These are phyloP conservation scores for Ceratocystis lukuohia DNA, from an alignment of 2,329 filamentous ascomycete species.

Conservation along the genomic window DNA sequence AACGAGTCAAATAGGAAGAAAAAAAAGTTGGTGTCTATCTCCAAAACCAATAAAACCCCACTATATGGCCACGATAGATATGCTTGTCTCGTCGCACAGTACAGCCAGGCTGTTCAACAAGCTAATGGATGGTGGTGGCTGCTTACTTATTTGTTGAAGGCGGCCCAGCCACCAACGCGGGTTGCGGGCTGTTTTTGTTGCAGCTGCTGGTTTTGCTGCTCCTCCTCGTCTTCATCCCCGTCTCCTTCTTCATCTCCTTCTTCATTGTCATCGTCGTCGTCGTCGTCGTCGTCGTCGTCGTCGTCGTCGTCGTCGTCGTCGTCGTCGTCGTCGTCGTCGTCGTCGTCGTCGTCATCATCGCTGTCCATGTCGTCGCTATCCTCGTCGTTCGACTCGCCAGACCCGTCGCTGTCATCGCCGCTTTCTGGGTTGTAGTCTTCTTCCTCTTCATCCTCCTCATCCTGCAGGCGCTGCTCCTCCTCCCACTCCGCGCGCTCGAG, in stretches of 20 bases:
- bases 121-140: not conserved
- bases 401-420: conserved; percentile 42
- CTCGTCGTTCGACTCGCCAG: conserved; percentile 33
- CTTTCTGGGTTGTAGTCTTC: conserved; percentile 51
- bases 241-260: not conserved
- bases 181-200: conserved; percentile 7
- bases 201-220: not conserved
- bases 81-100: no score
- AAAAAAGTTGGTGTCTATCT: no score
- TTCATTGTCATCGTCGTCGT: conserved; percentile 21
- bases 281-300: conserved; percentile 25
- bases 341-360: conserved; percentile 25
- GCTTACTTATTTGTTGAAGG: conserved; percentile 14
- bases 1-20: no score
- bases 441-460: conserved; percentile 51
- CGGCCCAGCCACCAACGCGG: conserved; percentile 18
- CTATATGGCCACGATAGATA: no score
- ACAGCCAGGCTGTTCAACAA: no score
- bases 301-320: no score
- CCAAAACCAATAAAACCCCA: no score
- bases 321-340: conserved; percentile 23
- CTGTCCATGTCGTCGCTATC: conserved; percentile 29
- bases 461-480: conserved; percentile 40
- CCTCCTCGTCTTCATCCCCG: not conserved
- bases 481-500: conserved; percentile 38